Percentiles rank a stretch among this genome's conserved stretches.
These are phyloP conservation scores for Hortaea werneckii DNA, from an alignment of 2,329 filamentous ascomycete species.

Conservation along the genomic window DNA sequence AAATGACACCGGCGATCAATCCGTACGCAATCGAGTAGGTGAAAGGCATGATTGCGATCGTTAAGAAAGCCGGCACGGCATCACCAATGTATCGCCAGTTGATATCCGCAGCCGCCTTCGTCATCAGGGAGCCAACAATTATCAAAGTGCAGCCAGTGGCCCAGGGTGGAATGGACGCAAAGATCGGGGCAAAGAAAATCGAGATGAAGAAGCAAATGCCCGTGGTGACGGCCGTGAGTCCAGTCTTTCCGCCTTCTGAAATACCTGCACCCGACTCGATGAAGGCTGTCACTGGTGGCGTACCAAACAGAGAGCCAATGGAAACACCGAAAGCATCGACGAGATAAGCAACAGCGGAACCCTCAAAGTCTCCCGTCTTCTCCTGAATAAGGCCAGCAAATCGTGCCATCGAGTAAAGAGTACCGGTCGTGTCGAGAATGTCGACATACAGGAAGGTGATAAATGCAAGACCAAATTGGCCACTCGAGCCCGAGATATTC, in stretches of 20 bases:
- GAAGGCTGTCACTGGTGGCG: conserved; percentile 74
- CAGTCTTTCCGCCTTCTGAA: conserved; percentile 75
- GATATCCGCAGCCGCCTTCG: conserved; percentile 65
- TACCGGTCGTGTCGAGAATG: conserved; percentile 78
- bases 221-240: conserved; percentile 68
- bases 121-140: conserved; percentile 83
- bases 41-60: conserved; percentile 78
- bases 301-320: conserved; percentile 67
- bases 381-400: conserved; percentile 74
- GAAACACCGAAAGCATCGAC: conserved; percentile 75
- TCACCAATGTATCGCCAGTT: conserved; percentile 85
- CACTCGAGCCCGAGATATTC: conserved; percentile 57
- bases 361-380: conserved; percentile 77
- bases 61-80: conserved; percentile 73
- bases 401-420: conserved; percentile 79
- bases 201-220: conserved; percentile 67
- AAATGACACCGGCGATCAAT: conserved; percentile 68
- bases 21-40: conserved; percentile 84
- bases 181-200: not conserved
- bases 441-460: conserved; percentile 88
- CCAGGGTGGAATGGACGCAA: conserved; percentile 76
- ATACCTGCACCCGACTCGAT: conserved; percentile 87
- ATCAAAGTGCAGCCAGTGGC: conserved; percentile 82
- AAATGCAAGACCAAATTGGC: conserved; percentile 71
- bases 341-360: conserved; percentile 71